A percentile compares a stretch with the other conserved stretches of the same genome.
Conservation (phyloP, 352 stramenopile genomes). For the Plasmopara muralis region DNA sequence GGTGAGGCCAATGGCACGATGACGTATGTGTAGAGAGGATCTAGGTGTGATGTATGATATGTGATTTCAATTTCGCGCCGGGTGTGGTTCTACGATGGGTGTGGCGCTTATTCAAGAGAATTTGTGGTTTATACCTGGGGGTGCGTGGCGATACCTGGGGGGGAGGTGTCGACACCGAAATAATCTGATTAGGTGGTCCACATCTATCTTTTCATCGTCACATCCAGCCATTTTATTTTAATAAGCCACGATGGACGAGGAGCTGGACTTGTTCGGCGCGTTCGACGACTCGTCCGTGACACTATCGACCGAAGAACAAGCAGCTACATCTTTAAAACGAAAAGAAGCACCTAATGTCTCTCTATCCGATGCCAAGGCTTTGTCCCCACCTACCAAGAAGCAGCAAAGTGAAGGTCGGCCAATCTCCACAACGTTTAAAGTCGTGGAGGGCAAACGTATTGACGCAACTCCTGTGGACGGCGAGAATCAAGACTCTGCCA, state of each 20-base stretch:
- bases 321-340: constrained; percentile 33
- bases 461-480: constrained; percentile 47
- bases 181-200: background rate
- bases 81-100: too few species aligned
- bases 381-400: constrained; percentile 50
- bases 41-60: too few species aligned
- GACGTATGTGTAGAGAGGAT: too few species aligned
- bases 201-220: background rate
- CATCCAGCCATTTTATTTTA: constrained; percentile 16
- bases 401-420: constrained; percentile 22
- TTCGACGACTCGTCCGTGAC: constrained; percentile 84
- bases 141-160: too few species aligned
- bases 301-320: constrained; percentile 52
- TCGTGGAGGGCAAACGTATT: constrained; percentile 70
- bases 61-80: too few species aligned
- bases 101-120: too few species aligned
- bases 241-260: constrained; percentile 46
- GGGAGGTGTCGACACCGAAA: too few species aligned
- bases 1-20: too few species aligned
- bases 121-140: too few species aligned
- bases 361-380: constrained; percentile 25
- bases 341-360: constrained; percentile 27
- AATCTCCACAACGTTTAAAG: constrained; percentile 42
- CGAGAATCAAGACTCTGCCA: constrained; percentile 21
- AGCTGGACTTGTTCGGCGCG: constrained; percentile 91